phyloP scores from a whole-genome alignment of 2,329 filamentous ascomycete species.

The Alternaria postmessia region DNA sequence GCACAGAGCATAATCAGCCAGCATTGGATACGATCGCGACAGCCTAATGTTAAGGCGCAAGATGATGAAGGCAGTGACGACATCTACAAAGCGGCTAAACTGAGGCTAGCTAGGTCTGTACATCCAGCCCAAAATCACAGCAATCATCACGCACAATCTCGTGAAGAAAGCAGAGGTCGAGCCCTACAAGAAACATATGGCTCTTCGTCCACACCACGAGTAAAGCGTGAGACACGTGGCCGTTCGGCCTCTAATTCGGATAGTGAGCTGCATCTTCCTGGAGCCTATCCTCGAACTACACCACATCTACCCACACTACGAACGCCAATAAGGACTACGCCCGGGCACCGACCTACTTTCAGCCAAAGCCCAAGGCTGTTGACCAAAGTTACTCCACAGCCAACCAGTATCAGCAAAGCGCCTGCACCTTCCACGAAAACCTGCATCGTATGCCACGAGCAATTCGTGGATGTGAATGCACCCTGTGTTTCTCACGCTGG shows the following conservation, averaged over 20 bases:
- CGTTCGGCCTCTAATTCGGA: conserved; percentile 17
- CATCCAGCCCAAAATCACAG: not conserved
- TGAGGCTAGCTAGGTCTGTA: not conserved
- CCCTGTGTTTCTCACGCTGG: conserved; percentile 32
- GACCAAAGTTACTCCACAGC: not conserved
- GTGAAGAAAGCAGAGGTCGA: not conserved
- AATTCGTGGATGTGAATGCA: conserved; percentile 10
- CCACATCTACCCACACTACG: not conserved
- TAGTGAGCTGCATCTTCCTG: conserved; percentile 16
- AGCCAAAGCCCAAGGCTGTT: not conserved
- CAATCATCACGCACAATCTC: not conserved
- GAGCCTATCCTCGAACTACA: conserved; percentile 8
- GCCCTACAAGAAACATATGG: not conserved
- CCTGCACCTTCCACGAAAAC: not conserved
- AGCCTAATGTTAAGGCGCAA: not conserved
- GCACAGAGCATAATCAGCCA: conserved; percentile 31
- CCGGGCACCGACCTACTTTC: not conserved
- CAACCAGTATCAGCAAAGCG: not conserved
- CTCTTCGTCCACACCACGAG: conserved; percentile 12
- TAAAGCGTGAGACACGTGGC: conserved; percentile 21
- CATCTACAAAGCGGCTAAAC: conserved; percentile 18
- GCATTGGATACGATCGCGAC: conserved; percentile 11
- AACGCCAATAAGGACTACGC: not conserved
- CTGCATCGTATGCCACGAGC: conserved; percentile 26
- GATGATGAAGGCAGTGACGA: conserved; percentile 16